Percentiles rank a stretch among this genome's conserved stretches.
Evolutionary conservation across 306 rosid species (phyloP).

Genomic region (Sindora glabra): DNA sequence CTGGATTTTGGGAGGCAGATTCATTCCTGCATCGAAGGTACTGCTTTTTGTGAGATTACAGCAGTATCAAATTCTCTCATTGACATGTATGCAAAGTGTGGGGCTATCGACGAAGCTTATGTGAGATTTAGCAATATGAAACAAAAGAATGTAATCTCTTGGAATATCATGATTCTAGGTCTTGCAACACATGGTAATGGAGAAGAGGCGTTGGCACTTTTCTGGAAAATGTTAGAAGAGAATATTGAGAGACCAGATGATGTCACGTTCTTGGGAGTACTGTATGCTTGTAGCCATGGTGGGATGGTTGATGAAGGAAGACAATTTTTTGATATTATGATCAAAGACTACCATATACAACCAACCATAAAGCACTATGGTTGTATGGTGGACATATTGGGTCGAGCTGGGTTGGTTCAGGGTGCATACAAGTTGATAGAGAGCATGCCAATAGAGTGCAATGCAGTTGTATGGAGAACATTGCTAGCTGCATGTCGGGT

Average conservation of each 20-base stretch:
- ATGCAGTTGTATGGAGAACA: conserved; percentile 74
- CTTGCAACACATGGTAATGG: conserved; percentile 61
- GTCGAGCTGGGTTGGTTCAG: conserved; percentile 59
- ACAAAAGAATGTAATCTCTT: conserved; percentile 48
- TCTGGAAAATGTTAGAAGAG: conserved; percentile 39
- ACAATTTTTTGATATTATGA: conserved; percentile 40
- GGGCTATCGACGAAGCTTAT: conserved; percentile 62
- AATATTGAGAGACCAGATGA: conserved; percentile 40
- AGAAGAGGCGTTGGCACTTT: conserved; percentile 41
- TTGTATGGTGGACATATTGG: conserved; percentile 73
- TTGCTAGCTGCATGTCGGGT: conserved; percentile 54
- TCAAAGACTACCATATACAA: conserved; percentile 30
- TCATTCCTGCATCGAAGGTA: conserved; percentile 30
- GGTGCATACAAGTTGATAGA: conserved; percentile 51
- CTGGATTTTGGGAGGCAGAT: conserved; percentile 59
- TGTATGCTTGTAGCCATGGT: conserved; percentile 69
- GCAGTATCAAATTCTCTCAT: conserved; percentile 48
- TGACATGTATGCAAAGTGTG: conserved; percentile 76
- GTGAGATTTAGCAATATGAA: conserved; percentile 28
- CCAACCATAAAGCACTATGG: conserved; percentile 78
- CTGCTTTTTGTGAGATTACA: conserved; percentile 10
- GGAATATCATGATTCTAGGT: conserved; percentile 77
- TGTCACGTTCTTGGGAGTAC: conserved; percentile 63
- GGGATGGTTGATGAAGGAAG: conserved; percentile 64
- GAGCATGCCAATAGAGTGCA: conserved; percentile 53